These are phyloP conservation scores for Epichloe brachyelytri DNA, from an alignment of 2,329 filamentous ascomycete genomes.

Conservation along the genomic window DNA sequence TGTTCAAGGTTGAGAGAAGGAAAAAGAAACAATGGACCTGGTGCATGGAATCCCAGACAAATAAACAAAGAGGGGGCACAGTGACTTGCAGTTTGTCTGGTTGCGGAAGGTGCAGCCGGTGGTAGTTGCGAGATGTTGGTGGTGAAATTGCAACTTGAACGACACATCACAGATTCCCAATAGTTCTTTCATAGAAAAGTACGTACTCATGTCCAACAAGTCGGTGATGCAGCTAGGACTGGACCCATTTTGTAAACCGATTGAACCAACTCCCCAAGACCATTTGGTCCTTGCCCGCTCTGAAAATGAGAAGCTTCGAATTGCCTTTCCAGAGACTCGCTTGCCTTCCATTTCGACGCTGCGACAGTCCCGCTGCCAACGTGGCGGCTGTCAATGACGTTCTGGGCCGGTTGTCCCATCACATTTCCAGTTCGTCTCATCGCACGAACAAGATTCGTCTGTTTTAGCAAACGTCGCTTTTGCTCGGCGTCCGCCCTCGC, in stretches of 20 bases:
- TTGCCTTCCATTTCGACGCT: not conserved
- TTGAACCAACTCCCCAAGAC: not conserved
- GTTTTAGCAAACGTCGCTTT: not conserved
- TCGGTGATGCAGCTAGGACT: too few species aligned
- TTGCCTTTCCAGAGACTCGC: not conserved
- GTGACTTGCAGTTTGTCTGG: not conserved
- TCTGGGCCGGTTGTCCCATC: not conserved
- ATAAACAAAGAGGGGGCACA: too few species aligned
- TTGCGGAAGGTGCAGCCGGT: not conserved
- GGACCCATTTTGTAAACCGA: not conserved
- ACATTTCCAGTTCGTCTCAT: not conserved
- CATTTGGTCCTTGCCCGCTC: not conserved
- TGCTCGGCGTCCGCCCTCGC: not conserved
- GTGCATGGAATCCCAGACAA: not conserved
- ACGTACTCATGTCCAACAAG: not conserved
- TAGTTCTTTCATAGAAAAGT: too few species aligned
- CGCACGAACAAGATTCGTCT: not conserved
- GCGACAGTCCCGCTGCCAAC: not conserved
- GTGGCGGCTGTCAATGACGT: not conserved
- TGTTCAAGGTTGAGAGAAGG: too few species aligned
- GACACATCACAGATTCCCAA: too few species aligned
- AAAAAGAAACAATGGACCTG: too few species aligned
- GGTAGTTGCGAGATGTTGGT: not conserved
- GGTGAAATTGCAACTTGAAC: not conserved
- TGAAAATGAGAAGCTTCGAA: not conserved